A percentile compares a stretch with the other conserved stretches of the same genome.
Conservation (phyloP, 2,329 filamentous ascomycete genomes). For the Lachnellula hyalina region DNA sequence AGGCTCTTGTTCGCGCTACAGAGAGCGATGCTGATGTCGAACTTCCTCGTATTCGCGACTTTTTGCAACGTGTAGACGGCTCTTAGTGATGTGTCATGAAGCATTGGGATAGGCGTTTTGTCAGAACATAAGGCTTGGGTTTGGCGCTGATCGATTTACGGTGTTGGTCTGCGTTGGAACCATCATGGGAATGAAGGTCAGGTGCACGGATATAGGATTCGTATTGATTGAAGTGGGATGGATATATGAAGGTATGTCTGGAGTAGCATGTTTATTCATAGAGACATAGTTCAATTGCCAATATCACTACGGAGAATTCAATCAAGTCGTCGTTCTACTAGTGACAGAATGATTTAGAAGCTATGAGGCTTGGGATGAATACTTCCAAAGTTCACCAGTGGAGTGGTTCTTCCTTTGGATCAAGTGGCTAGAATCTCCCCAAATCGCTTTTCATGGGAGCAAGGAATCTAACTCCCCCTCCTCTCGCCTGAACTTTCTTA, state of each 20-base stretch:
- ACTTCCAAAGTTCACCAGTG: no score
- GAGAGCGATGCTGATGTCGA: conserved; percentile 82
- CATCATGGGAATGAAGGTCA: no score
- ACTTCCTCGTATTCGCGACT: conserved; percentile 69
- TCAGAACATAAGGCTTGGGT: no score
- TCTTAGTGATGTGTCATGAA: conserved; percentile 4
- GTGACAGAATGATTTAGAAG: background rate
- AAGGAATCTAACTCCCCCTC: no score
- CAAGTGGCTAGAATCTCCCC: no score
- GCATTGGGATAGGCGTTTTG: background rate
- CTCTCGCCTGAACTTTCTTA: no score
- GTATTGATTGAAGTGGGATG: background rate
- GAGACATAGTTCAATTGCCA: background rate
- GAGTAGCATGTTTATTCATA: background rate
- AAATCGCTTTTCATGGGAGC: no score
- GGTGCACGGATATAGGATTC: no score
- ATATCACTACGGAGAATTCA: background rate
- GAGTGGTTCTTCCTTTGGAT: no score
- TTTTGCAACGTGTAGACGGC: conserved; percentile 65
- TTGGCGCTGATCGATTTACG: no score
- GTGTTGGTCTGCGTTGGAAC: no score
- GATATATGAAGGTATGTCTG: background rate
- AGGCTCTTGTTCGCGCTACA: conserved; percentile 76
- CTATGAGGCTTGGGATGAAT: no score
- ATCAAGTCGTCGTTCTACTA: background rate